Evolutionary conservation across 2,329 filamentous ascomycete genomes (phyloP).

Genomic region (Colletotrichum agaves): DNA sequence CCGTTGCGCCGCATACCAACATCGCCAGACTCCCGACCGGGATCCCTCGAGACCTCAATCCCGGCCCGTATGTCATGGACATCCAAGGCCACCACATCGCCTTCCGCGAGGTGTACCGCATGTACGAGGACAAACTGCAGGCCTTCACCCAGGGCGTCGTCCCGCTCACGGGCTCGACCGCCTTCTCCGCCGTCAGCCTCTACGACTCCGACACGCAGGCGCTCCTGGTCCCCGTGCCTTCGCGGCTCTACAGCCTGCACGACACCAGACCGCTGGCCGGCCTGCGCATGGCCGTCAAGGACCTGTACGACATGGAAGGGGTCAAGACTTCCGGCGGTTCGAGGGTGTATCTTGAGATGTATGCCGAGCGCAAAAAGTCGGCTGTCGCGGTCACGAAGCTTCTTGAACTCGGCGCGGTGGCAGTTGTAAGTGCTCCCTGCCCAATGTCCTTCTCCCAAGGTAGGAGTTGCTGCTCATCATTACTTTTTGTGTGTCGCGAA

Average conservation of each 20-base stretch:
- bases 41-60: background rate
- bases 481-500: no score
- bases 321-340: constrained; percentile 15
- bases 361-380: background rate
- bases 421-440: background rate
- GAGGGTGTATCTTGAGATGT: constrained; percentile 4
- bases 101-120: constrained; percentile 1
- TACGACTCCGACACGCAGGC: background rate
- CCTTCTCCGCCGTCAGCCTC: background rate
- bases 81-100: background rate
- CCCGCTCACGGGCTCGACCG: background rate
- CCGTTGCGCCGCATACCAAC: background rate
- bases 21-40: background rate
- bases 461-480: no score
- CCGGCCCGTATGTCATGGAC: background rate
- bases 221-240: constrained; percentile 2
- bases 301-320: constrained; percentile 16
- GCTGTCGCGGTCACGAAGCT: constrained; percentile 4
- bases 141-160: constrained; percentile 7
- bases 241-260: constrained; percentile 2
- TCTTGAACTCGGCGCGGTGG: constrained; percentile 20
- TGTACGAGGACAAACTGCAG: background rate
- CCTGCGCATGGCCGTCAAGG: constrained; percentile 22
- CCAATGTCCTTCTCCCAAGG: background rate
- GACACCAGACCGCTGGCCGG: constrained; percentile 16